Evolutionary conservation across 208 protist species (phyloP).

Genomic region (Leishmania turanica): DNA sequence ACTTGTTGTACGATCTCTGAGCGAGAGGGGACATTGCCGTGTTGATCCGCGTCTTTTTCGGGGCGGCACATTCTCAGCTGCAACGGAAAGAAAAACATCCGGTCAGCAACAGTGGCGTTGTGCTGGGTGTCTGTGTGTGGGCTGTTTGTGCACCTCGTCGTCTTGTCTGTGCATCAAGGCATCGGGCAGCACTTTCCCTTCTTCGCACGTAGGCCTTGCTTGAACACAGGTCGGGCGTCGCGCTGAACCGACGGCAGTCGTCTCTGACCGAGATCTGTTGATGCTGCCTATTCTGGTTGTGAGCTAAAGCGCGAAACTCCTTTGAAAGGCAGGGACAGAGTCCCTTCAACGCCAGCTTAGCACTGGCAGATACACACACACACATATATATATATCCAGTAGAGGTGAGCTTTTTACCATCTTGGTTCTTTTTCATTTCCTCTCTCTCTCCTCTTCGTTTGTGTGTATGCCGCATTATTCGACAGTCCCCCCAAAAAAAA

Average conservation of each 20-base stretch:
- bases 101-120: background rate
- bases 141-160: background rate
- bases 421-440: too few relatives aligned
- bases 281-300: background rate
- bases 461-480: too few relatives aligned
- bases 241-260: background rate
- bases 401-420: too few relatives aligned
- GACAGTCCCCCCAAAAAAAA: too few relatives aligned
- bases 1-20: background rate
- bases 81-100: background rate
- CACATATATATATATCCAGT: too few relatives aligned
- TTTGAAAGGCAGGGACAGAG: background rate
- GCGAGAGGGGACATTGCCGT: background rate
- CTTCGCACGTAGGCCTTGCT: background rate
- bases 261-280: background rate
- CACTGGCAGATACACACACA: too few relatives aligned
- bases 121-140: background rate
- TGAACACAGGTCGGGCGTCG: background rate
- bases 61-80: background rate
- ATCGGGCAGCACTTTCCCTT: background rate
- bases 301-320: background rate
- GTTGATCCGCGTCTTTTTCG: background rate
- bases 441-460: too few relatives aligned
- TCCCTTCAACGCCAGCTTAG: background rate
- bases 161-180: background rate